phyloP scores from a whole-genome alignment of 2,329 filamentous ascomycete genomes.

The Trichoderma sp. region DNA sequence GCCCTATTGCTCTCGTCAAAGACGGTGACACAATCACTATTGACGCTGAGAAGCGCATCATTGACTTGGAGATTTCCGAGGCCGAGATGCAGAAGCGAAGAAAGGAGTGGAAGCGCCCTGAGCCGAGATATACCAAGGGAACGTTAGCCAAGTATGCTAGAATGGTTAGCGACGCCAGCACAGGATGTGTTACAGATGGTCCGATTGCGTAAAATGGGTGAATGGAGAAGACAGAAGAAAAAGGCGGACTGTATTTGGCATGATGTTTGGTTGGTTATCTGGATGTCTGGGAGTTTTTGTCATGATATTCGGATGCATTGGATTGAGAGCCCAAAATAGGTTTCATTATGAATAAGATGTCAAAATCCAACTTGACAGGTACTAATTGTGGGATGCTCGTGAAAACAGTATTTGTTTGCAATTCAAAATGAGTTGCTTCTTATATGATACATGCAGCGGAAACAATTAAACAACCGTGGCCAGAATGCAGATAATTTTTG shows the following conservation, averaged over 20 bases:
- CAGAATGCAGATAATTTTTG: not conserved
- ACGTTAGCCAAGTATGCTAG: constrained; percentile 71
- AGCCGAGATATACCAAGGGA: constrained; percentile 60
- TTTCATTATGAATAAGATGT: not conserved
- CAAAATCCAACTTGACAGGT: not conserved
- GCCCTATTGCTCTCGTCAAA: constrained; percentile 78
- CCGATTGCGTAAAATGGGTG: constrained; percentile 25
- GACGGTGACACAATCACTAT: constrained; percentile 82
- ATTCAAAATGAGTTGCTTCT: not conserved
- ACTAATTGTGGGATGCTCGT: not conserved
- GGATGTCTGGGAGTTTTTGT: constrained; percentile 17
- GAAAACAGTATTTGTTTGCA: not conserved
- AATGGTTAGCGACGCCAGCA: constrained; percentile 60
- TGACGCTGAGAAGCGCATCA: constrained; percentile 72
- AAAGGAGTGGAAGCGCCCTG: constrained; percentile 63
- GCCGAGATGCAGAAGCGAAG: constrained; percentile 62
- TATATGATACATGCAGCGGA: not conserved
- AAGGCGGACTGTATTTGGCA: not conserved
- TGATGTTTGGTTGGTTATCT: not conserved
- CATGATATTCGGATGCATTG: constrained; percentile 16
- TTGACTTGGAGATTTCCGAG: constrained; percentile 67
- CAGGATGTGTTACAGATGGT: constrained; percentile 60
- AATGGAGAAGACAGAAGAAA: not conserved
- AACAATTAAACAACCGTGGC: not conserved
- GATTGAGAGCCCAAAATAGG: not conserved